Percentiles rank a stretch among this genome's conserved stretches.
These are phyloP conservation scores for Fusarium cicatricum DNA, from an alignment of 2,329 filamentous ascomycete genomes.

Conservation along the genomic window DNA sequence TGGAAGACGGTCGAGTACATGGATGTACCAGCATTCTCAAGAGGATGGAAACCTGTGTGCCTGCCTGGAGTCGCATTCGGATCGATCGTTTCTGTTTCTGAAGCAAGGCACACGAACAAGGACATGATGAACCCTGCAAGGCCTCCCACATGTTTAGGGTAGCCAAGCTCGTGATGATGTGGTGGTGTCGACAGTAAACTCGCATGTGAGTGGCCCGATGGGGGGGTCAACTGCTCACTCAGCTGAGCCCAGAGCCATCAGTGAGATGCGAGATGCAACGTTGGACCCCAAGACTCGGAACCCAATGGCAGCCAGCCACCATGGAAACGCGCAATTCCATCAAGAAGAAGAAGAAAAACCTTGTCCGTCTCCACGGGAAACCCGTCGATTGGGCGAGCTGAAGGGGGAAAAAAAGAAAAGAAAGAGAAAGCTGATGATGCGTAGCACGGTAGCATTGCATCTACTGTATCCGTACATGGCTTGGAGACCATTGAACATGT, in stretches of 20 bases:
- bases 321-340: background rate
- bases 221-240: no score
- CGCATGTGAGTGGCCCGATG: slow-evolving; percentile 23
- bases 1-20: background rate
- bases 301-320: slow-evolving; percentile 4
- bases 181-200: slow-evolving; percentile 19
- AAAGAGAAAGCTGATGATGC: background rate
- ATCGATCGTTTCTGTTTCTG: slow-evolving; percentile 8
- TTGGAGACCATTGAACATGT: no score
- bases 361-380: background rate
- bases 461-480: background rate
- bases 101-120: slow-evolving; percentile 24
- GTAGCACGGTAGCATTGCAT: slow-evolving; percentile 1
- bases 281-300: slow-evolving; percentile 9
- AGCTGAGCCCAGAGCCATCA: slow-evolving; percentile 10
- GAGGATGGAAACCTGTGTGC: background rate
- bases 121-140: slow-evolving; percentile 13
- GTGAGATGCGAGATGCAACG: slow-evolving; percentile 16
- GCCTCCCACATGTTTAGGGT: slow-evolving; percentile 22
- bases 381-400: no score
- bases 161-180: slow-evolving; percentile 11
- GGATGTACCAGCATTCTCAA: slow-evolving; percentile 16
- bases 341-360: background rate
- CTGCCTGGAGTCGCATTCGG: slow-evolving; percentile 6
- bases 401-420: no score